Evolutionary conservation across 1,139 yeast species (phyloP).

Genomic region (Debaryomycetaceae sp.): DNA sequence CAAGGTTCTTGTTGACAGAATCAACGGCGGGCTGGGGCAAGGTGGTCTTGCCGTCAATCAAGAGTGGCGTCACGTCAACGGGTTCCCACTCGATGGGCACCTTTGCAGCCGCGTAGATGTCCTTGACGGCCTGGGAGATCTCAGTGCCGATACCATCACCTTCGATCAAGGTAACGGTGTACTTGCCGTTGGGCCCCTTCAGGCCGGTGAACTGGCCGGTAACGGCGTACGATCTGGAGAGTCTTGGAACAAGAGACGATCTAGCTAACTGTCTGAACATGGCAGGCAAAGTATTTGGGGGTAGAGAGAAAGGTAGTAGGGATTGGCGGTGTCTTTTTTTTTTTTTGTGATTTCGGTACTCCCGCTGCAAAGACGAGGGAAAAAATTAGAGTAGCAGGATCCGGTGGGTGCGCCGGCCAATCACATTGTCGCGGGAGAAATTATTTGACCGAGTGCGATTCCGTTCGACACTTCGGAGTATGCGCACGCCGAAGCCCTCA

Average conservation of each 20-base stretch:
- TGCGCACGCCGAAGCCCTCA: too few species aligned
- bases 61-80: conserved; percentile 91
- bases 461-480: too few species aligned
- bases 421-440: too few species aligned
- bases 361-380: too few species aligned
- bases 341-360: too few species aligned
- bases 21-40: conserved; percentile 91
- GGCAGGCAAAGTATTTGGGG: too few species aligned
- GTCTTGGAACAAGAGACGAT: conserved; percentile 33
- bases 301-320: too few species aligned
- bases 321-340: too few species aligned
- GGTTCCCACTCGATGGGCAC: conserved; percentile 98
- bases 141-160: conserved; percentile 99
- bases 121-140: conserved; percentile 89
- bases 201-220: conserved; percentile 49
- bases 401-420: too few species aligned
- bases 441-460: too few species aligned
- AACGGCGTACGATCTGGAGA: conserved; percentile 39
- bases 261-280: conserved; percentile 45
- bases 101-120: conserved; percentile 85
- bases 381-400: too few species aligned
- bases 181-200: conserved; percentile 58
- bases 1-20: conserved; percentile 86
- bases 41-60: conserved; percentile 90
- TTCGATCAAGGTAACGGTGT: conserved; percentile 91